phyloP scores from a whole-genome alignment of 768 basidiomycete genomes.

The Udeniomyces megalosporus region DNA sequence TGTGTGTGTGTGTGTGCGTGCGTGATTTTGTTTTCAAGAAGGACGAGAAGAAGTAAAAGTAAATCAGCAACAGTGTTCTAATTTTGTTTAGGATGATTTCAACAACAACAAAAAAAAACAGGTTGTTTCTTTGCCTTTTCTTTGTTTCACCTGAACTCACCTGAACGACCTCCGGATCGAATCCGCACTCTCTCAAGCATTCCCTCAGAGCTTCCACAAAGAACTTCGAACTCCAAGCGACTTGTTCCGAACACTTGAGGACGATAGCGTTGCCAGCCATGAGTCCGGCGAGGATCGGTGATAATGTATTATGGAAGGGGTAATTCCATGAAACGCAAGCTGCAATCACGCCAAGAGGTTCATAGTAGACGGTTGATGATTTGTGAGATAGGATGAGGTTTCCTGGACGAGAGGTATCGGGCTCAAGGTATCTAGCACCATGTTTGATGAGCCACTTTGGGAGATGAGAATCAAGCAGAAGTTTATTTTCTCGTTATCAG shows the following conservation, averaged over 20 bases:
- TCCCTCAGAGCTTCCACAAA: slow-evolving; percentile 62
- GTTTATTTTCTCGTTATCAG: background rate
- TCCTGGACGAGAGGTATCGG: slow-evolving; percentile 43
- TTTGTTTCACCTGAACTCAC: no score
- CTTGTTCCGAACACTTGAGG: slow-evolving; percentile 32
- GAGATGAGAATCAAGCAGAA: background rate
- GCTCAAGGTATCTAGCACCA: slow-evolving; percentile 59
- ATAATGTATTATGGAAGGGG: slow-evolving; percentile 84
- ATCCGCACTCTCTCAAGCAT: slow-evolving; percentile 65
- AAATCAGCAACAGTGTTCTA: background rate
- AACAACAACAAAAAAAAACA: no score
- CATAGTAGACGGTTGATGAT: slow-evolving; percentile 40
- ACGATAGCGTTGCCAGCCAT: slow-evolving; percentile 42
- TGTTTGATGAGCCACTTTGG: slow-evolving; percentile 69
- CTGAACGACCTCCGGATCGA: slow-evolving; percentile 75
- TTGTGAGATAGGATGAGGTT: slow-evolving; percentile 62
- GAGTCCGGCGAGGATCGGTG: slow-evolving; percentile 76
- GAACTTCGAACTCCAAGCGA: slow-evolving; percentile 65
- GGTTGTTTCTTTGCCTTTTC: no score
- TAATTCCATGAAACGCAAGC: slow-evolving; percentile 84
- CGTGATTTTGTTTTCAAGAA: no score
- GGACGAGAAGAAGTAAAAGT: no score
- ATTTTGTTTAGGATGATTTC: no score
- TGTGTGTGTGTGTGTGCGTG: background rate
- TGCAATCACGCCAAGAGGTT: slow-evolving; percentile 81